Evolutionary conservation across 2,329 filamentous ascomycete genomes (phyloP).

Genomic region (Fusarium coffeatum): DNA sequence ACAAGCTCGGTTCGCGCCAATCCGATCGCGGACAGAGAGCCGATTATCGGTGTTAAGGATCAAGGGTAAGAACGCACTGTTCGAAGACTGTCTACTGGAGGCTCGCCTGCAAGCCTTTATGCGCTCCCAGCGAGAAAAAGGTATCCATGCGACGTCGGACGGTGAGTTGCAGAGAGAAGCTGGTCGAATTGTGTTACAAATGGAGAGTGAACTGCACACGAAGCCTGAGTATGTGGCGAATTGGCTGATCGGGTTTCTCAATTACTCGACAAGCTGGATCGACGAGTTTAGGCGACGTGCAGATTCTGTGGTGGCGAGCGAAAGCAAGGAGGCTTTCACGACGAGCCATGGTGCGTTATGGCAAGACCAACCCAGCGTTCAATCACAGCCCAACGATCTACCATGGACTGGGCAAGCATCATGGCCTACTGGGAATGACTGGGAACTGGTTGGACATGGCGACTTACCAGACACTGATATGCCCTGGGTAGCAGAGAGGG

Average conservation of each 20-base stretch:
- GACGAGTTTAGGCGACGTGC: conserved; percentile 16
- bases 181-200: conserved; percentile 16
- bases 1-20: conserved; percentile 27
- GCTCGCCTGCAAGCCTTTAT: conserved; percentile 25
- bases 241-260: conserved; percentile 23
- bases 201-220: conserved; percentile 28
- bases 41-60: conserved; percentile 18
- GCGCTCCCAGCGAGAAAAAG: not conserved
- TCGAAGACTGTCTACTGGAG: conserved; percentile 30
- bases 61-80: conserved; percentile 32
- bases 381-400: not conserved
- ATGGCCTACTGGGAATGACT: not conserved
- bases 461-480: not conserved
- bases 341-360: not conserved
- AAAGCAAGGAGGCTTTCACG: not conserved
- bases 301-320: not conserved
- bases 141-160: not conserved
- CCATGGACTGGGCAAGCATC: not conserved
- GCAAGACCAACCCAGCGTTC: not conserved
- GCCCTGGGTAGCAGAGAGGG: not conserved
- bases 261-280: conserved; percentile 24
- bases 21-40: conserved; percentile 27
- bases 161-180: conserved; percentile 25
- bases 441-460: not conserved
- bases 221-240: conserved; percentile 33